A percentile compares a stretch with the other conserved stretches of the same genome.
Evolutionary conservation across 1,139 yeast species (phyloP).

Genomic region (Magnusiomyces ingens): DNA sequence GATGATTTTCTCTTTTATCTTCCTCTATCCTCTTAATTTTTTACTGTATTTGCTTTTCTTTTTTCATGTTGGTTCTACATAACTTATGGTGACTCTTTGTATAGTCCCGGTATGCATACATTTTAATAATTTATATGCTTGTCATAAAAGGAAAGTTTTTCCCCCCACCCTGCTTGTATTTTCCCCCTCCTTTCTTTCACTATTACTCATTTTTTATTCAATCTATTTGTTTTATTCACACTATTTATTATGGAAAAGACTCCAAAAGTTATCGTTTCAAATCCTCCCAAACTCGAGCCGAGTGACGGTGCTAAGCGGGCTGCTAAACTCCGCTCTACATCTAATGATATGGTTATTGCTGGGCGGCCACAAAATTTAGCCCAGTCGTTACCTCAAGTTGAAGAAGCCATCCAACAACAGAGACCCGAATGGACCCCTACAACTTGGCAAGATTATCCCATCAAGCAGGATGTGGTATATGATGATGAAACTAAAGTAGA

Average conservation of each 20-base stretch:
- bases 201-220: neutral
- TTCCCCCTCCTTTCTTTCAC: too few species aligned
- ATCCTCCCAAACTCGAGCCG: slow-evolving; percentile 33
- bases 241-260: neutral
- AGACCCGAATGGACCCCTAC: slow-evolving; percentile 35
- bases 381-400: neutral
- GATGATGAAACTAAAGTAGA: slow-evolving; percentile 34
- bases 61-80: neutral
- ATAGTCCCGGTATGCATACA: too few species aligned
- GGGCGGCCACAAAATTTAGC: slow-evolving; percentile 12
- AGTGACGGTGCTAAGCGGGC: slow-evolving; percentile 36
- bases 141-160: too few species aligned
- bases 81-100: too few species aligned
- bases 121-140: neutral
- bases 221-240: neutral
- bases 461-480: slow-evolving; percentile 40
- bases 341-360: slow-evolving; percentile 23
- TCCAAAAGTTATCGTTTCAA: slow-evolving; percentile 26
- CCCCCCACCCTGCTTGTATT: too few species aligned
- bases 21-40: neutral
- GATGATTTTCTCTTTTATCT: neutral
- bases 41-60: neutral
- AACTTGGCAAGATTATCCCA: slow-evolving; percentile 40
- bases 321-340: slow-evolving; percentile 34
- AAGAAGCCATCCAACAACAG: neutral